Evolutionary conservation across 179 eudicot species (phyloP), one percentile per base, ranked within the genome.

Genomic region (Heliamphora pulchella): DNA sequence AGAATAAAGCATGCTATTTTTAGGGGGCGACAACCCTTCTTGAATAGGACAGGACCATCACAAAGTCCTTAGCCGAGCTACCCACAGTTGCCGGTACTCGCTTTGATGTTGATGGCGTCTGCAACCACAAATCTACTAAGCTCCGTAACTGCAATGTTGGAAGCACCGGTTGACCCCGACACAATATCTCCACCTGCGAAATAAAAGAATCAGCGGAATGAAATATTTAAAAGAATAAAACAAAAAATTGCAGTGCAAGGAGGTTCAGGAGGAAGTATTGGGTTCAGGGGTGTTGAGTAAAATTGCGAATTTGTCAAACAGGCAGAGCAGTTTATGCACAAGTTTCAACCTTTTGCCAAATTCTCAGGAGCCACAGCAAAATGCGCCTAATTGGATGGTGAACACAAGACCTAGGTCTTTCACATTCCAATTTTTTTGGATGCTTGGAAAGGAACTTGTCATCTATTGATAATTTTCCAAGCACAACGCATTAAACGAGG

Each of bases 101-200:
- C 57, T 86, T 80, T n/a, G 82, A 65, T 17, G 84, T 66, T 51
- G 86, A 54, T 15, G 82, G 69, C 14, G 78, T 80, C 78, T 78
- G 81, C 41, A 86, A 80, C 89, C 91, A 89, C 43, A 81, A 55
- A 71, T 89, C 91, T 17, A 85, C 74, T 18, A 89, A 65, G 57
- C 74, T 87, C 53, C 79, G 77, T 58, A 89, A 65, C 75, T 82
- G 82, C 77, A 82, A 8, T 1, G 87, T 74, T 11, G 91, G 89
- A 55, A 80, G 68, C 4, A 89, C 83, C 1, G 86, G 74, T 44
- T 84, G 87, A 48, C 88, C 91, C 71, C 75, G 81, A 77, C 87
- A 87, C 62, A 22, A 68, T 65, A 89, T 82, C 20, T 87, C 91
- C 46, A 89, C 89, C 91, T 89, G 81, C 64, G 41, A 50, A 57